Conservation (phyloP, 2,329 filamentous ascomycete genomes). For the Dactylellina parvicollis region DNA sequence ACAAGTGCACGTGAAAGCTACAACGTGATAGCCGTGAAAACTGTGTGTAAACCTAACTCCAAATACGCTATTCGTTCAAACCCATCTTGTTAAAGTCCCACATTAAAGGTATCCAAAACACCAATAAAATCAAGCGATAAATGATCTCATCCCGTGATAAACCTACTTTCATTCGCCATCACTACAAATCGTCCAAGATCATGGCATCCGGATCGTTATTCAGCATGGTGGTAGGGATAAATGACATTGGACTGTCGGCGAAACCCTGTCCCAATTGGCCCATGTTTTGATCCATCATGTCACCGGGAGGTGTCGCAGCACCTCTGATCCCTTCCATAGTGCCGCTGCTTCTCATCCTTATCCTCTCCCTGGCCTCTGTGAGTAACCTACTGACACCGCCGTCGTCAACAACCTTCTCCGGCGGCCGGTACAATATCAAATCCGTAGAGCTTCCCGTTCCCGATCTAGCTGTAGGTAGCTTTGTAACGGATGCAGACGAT, state of each 20-base stretch:
- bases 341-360: constrained; percentile 69
- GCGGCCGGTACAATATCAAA: constrained; percentile 84
- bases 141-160: background rate
- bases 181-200: constrained; percentile 68
- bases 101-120: background rate
- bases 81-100: background rate
- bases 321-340: constrained; percentile 12
- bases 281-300: constrained; percentile 28
- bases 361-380: constrained; percentile 77
- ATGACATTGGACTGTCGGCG: constrained; percentile 56
- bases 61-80: background rate
- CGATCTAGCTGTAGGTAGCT: constrained; percentile 66
- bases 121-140: background rate
- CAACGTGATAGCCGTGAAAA: too few species aligned
- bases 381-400: constrained; percentile 85
- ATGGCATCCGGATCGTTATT: constrained; percentile 71
- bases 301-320: constrained; percentile 4
- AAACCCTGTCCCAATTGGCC: constrained; percentile 55
- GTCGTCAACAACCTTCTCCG: constrained; percentile 77
- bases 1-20: too few species aligned
- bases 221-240: constrained; percentile 18
- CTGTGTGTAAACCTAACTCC: too few species aligned
- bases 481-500: constrained; percentile 66
- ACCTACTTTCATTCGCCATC: background rate
- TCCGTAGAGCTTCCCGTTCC: constrained; percentile 53